A percentile compares a stretch with the other conserved stretches of the same genome.
Evolutionary conservation across 129 eudicot species (phyloP).

Genomic region (carrot (Daucus carota)): DNA sequence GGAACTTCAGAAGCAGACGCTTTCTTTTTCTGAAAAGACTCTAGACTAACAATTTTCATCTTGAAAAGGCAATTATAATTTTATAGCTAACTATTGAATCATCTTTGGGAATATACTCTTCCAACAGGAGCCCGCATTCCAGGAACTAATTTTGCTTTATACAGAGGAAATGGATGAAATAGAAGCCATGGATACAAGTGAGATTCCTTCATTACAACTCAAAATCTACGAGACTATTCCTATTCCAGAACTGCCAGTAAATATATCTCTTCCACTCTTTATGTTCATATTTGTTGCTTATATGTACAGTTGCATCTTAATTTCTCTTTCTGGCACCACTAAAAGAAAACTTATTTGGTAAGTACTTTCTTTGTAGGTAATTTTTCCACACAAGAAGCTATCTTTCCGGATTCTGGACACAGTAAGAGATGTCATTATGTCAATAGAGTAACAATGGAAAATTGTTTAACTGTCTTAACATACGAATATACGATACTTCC

Average conservation of each 20-base stretch:
- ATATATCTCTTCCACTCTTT: constrained; percentile 15
- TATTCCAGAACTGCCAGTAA: constrained; percentile 87
- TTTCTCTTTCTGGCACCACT: not conserved
- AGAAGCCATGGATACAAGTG: constrained; percentile 23
- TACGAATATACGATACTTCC: not conserved
- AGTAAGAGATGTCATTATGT: constrained; percentile 36
- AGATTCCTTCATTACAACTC: constrained; percentile 64
- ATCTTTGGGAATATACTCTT: not conserved
- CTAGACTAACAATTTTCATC: not conserved
- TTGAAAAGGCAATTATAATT: not conserved
- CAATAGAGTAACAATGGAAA: not conserved
- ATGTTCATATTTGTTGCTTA: not conserved
- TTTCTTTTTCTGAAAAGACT: not conserved
- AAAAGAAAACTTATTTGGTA: not conserved
- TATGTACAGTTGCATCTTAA: not conserved
- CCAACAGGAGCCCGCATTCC: constrained; percentile 85
- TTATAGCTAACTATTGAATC: not conserved
- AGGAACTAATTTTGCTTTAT: constrained; percentile 78
- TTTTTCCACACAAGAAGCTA: constrained; percentile 94
- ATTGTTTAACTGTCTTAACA: not conserved
- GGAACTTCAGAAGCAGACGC: not conserved
- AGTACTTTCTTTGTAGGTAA: constrained; percentile 45
- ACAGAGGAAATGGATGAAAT: constrained; percentile 50
- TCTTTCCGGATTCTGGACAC: constrained; percentile 98
- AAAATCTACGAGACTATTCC: constrained; percentile 91